Base-by-base conservation (phyloP, 202 grass and related monocot genomes). In the Carex arenaria region DNA sequence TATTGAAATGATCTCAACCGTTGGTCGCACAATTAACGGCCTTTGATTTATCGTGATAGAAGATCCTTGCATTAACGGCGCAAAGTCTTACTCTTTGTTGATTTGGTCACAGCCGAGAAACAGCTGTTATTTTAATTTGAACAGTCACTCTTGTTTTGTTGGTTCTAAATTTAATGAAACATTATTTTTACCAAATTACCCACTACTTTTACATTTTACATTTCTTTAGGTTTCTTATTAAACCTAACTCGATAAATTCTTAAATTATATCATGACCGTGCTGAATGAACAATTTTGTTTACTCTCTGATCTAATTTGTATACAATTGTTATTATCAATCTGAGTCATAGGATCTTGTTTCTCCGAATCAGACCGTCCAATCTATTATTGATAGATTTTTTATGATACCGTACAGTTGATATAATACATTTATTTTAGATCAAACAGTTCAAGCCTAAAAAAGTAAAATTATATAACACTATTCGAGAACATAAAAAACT, bases 71-170 rank as follows among this genome's bases (percentile, higher is more conserved):
- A 74, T 55, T 54, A 32, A 75, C 72, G 72, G 72, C 47, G 72
- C 22, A 17, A 15, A 77, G 28, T 77, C 59, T 77, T 11, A 19
- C 72, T 56, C 51, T 32, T 15, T 77, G 23, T 32, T 77, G 73
- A 57, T 77, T 57, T 59, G 73, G 38, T 60, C 52, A 59, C 73
- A 36, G 15, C 3, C 53, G 30, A 11, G 17, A 36, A 78, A 78
- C 53, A 78, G 73, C 53, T 78, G 73, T 57, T 78, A 8, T 19
- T 56, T 38, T 38, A 17, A 59, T 59, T 53, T 78, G n/a, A 57
- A 78, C 73, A 59, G 30, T 78, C 73, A 59, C 73, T 78, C 53
- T 78, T 77, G 49, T 76, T 59, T 52, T 59, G 52, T 59, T 77
- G 12, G 73, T 28, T 19, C 52, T 32, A 32, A 3, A 38, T 59